These are phyloP conservation scores for Candida sojae DNA, from an alignment of 1,139 yeast genomes.

Conservation along the genomic window DNA sequence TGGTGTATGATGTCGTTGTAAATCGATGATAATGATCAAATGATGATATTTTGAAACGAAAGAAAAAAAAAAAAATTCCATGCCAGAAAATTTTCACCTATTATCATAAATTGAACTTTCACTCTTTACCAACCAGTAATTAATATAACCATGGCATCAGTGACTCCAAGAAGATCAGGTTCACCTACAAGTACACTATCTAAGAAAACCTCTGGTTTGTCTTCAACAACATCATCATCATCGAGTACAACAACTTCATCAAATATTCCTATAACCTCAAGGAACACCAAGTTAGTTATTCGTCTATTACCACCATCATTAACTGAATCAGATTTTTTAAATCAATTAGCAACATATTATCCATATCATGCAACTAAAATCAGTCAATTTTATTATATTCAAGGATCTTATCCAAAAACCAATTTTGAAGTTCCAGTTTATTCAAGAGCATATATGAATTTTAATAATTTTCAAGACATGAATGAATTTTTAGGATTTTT, in stretches of 20 bases:
- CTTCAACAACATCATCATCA: not conserved
- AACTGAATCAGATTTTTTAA: constrained; percentile 18
- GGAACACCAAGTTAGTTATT: constrained; percentile 14
- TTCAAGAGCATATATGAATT: constrained; percentile 31
- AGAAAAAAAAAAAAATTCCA: constrained; percentile 1
- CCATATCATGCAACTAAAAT: constrained; percentile 16
- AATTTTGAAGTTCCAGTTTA: constrained; percentile 29
- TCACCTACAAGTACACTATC: constrained; percentile 3
- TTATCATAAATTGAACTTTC: not conserved
- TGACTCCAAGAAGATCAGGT: constrained; percentile 11
- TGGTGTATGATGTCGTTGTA: no score
- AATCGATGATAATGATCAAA: not conserved
- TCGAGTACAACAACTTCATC: not conserved
- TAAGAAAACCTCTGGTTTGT: not conserved
- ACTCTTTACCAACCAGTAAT: not conserved
- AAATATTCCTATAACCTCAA: not conserved
- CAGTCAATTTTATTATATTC: constrained; percentile 18
- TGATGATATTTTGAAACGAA: not conserved
- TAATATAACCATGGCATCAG: constrained; percentile 10
- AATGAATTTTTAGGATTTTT: constrained; percentile 18
- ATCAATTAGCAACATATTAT: constrained; percentile 18
- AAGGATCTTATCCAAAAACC: constrained; percentile 19
- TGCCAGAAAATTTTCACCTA: not conserved
- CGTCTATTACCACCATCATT: constrained; percentile 24
- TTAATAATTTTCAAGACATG: constrained; percentile 16